Evolutionary conservation across 352 stramenopile genomes (phyloP).

Genomic region (Globisporangium cylindrosporum): DNA sequence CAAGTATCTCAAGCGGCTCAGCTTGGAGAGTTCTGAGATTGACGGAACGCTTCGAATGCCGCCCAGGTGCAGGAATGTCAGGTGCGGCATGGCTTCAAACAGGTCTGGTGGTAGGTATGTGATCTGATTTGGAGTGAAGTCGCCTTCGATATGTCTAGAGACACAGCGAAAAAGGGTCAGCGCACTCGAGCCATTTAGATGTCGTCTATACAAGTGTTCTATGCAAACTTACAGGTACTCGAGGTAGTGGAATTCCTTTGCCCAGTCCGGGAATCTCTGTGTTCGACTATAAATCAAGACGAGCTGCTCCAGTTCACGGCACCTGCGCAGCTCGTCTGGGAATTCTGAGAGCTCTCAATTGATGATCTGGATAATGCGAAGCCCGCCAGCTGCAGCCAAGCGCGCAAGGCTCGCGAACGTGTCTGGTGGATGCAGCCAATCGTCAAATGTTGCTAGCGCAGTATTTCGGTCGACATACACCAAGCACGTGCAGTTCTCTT

Average conservation of each 20-base stretch:
- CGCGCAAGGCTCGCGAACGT: constrained; percentile 9
- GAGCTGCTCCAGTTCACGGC: constrained; percentile 21
- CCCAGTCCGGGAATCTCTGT: constrained; percentile 9
- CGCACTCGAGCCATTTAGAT: not conserved
- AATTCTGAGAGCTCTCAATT: constrained; percentile 20
- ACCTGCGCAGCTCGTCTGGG: constrained; percentile 14
- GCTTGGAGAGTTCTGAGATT: not conserved
- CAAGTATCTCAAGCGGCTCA: not conserved
- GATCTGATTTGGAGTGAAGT: constrained; percentile 13
- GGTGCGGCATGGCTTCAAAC: constrained; percentile 3
- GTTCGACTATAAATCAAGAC: constrained; percentile 9
- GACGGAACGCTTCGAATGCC: not conserved
- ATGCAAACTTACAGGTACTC: constrained; percentile 10
- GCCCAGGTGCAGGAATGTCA: constrained; percentile 6
- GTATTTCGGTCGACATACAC: constrained; percentile 24
- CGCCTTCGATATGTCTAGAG: constrained; percentile 22
- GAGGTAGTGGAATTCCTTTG: constrained; percentile 8
- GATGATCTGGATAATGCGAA: constrained; percentile 26
- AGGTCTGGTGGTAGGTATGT: constrained; percentile 1
- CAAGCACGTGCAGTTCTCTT: constrained; percentile 19
- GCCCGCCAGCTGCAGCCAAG: constrained; percentile 14
- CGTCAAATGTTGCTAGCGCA: constrained; percentile 4
- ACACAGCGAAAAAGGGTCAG: not conserved
- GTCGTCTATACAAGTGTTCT: not conserved
- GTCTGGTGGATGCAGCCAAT: constrained; percentile 20